Base-by-base conservation (phyloP, 805 yeast genomes). In the Komagataella ulmi region DNA sequence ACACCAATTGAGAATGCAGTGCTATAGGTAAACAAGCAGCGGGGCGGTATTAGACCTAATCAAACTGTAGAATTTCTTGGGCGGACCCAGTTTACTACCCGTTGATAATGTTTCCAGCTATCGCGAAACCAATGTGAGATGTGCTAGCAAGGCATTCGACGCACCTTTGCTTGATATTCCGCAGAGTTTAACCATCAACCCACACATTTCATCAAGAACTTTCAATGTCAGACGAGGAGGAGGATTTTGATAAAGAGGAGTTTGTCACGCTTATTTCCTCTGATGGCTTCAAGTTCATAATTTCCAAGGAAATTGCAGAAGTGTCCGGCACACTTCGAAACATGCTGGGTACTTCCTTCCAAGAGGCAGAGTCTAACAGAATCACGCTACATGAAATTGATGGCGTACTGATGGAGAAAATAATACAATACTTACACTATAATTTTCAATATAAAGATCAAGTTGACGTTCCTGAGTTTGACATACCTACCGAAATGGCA, bases 401-500 rank as follows among this genome's bases (percentile, higher is more conserved):
- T 54, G 84, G 86, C 0, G 76, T 76, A 40, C 73, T 89, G 18
- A 68, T 93, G 47, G 85, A 81, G 55, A 86, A 88, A 58, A 82
- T 91, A 8, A 84, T 87, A 46, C 97, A 91, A 58, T 91, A 93
- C 59, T 67, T 91, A 40, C 81, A 85, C 62, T 90, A 86, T 61
- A 80, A 85, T 58, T 64, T 74, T 54, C 83, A 85, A 58, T 87
- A 86, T 62, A 78, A 74, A 55, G 80, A 77, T 49, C 76, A 73
- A 0, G 79, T 77, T 3, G 82, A 78, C 49, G 78, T 85, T 6
- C 96, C 96, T 0, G 93, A 86, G 52, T 93, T 93, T 65, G 85
- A 85, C 44, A 80, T 93, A 2, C 97, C 98, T 1, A 90, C 97
- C 0, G 97, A 88, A 57, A 77, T 91, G 79, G 96, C 98, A 0